Evolutionary conservation across 2,329 filamentous ascomycete genomes (phyloP).

Genomic region (Remersonia thermophila): DNA sequence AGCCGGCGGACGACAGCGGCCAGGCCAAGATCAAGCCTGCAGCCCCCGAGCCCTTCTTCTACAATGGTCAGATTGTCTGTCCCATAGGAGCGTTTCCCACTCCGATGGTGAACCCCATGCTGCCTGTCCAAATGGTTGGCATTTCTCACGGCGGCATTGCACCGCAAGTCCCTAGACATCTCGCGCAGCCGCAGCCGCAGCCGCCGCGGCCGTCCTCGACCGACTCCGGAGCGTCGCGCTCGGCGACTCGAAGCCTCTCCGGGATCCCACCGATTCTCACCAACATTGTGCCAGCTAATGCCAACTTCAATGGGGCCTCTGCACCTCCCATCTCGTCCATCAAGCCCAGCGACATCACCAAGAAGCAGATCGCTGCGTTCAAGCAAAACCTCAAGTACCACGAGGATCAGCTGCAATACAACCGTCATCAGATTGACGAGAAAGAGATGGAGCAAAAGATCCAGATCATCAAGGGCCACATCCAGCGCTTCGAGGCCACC

Average conservation of each 20-base stretch:
- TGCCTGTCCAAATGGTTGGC: constrained; percentile 16
- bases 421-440: constrained; percentile 51
- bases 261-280: constrained; percentile 10
- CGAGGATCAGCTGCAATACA: constrained; percentile 48
- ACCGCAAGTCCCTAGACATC: constrained; percentile 8
- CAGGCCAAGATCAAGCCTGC: no score
- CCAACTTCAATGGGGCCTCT: constrained; percentile 18
- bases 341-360: constrained; percentile 47
- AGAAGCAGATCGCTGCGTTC: constrained; percentile 42
- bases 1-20: constrained; percentile 13
- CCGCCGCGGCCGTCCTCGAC: constrained; percentile 1
- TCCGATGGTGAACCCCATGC: constrained; percentile 16
- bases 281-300: constrained; percentile 11
- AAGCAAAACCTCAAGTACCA: constrained; percentile 41
- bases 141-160: constrained; percentile 11
- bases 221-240: constrained; percentile 7
- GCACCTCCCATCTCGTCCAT: constrained; percentile 45
- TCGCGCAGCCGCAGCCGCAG: constrained; percentile 10
- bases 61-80: constrained; percentile 24
- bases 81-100: constrained; percentile 18
- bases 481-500: constrained; percentile 33
- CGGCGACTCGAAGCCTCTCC: constrained; percentile 7
- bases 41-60: constrained; percentile 28
- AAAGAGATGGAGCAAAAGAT: constrained; percentile 37
- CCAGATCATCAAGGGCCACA: constrained; percentile 24